A percentile compares a stretch with the other conserved stretches of the same genome.
phyloP scores from a whole-genome alignment of 208 protist species.

The Acanthamoeba healyi region DNA sequence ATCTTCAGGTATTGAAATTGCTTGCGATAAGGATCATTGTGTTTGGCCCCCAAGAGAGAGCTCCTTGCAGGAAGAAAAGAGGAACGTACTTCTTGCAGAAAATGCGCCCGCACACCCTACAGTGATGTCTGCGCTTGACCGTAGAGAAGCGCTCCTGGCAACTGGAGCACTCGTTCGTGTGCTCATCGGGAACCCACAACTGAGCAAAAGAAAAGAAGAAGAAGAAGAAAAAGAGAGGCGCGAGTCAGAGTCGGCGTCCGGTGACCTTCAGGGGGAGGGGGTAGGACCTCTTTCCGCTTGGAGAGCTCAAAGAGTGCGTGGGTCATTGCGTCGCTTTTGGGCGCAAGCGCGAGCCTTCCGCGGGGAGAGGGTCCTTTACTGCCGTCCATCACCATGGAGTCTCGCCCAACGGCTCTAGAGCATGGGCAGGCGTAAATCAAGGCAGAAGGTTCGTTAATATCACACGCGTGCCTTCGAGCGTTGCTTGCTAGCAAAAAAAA shows the following conservation, averaged over 20 bases:
- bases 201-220: not conserved
- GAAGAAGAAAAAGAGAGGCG: no score
- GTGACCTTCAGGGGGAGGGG: no score
- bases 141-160: slow-evolving; percentile 41
- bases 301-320: not conserved
- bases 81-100: slow-evolving; percentile 35
- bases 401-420: not conserved
- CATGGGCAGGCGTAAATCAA: no score
- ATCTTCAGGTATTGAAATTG: no score
- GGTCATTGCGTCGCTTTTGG: slow-evolving; percentile 12
- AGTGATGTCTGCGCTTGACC: slow-evolving; percentile 44
- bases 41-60: no score
- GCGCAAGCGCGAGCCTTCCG: not conserved
- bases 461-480: no score
- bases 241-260: no score
- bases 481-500: no score
- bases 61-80: no score
- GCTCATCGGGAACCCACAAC: slow-evolving; percentile 40
- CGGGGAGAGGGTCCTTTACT: not conserved
- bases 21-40: no score
- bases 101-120: slow-evolving; percentile 20
- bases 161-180: not conserved
- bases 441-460: no score
- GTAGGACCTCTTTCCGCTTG: slow-evolving; percentile 4
- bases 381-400: slow-evolving; percentile 10